Conservation (phyloP, 2,329 filamentous ascomycete species). For the Penicillium verrucosum region DNA sequence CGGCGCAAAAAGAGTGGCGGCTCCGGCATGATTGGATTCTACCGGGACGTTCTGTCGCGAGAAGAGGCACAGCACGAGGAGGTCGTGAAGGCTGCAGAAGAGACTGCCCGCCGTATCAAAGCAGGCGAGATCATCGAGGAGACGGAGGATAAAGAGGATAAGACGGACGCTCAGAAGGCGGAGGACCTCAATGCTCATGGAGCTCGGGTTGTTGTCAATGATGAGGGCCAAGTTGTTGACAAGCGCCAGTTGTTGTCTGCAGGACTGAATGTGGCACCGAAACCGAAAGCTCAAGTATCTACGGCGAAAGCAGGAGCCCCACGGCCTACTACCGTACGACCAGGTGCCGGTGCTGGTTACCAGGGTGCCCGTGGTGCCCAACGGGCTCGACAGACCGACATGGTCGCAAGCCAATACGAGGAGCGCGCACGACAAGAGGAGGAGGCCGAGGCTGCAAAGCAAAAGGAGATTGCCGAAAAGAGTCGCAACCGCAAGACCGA, state of each 20-base stretch:
- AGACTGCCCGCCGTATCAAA: slow-evolving; percentile 37
- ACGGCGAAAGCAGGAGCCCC: slow-evolving; percentile 17
- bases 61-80: slow-evolving; percentile 57
- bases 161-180: slow-evolving; percentile 53
- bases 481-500: slow-evolving; percentile 59
- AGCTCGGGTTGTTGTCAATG: slow-evolving; percentile 57
- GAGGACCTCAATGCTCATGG: slow-evolving; percentile 52
- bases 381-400: slow-evolving; percentile 56
- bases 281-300: slow-evolving; percentile 44
- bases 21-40: slow-evolving; percentile 59
- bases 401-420: slow-evolving; percentile 60
- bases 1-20: slow-evolving; percentile 46
- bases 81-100: slow-evolving; percentile 54
- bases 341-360: slow-evolving; percentile 27
- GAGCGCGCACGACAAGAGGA: slow-evolving; percentile 53
- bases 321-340: slow-evolving; percentile 15
- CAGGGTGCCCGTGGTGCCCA: slow-evolving; percentile 43
- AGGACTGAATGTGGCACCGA: slow-evolving; percentile 59
- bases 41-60: slow-evolving; percentile 57
- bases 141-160: slow-evolving; percentile 32
- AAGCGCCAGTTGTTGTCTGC: slow-evolving; percentile 61
- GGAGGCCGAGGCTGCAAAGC: slow-evolving; percentile 56
- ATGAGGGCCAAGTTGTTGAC: slow-evolving; percentile 63
- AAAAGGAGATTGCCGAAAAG: slow-evolving; percentile 52
- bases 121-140: slow-evolving; percentile 30